Base-by-base conservation (phyloP, 768 basidiomycete species). In the Tricholoma bakamatsutake region DNA sequence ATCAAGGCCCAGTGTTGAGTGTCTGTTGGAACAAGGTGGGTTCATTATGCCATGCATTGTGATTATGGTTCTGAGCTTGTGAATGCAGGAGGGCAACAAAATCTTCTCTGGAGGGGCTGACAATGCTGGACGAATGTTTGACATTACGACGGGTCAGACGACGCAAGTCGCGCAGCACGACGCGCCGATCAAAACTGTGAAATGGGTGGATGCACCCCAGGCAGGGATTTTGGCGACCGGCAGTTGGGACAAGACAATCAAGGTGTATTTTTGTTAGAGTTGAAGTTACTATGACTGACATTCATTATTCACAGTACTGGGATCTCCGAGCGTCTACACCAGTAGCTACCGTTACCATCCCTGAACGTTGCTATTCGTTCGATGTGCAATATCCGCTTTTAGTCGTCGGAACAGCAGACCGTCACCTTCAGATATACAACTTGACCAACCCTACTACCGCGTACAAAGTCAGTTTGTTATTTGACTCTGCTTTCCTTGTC, bases 241-340 rank as follows among this genome's bases (percentile, higher is more conserved):
- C 9, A 93, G 93, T 52, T 99, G 97, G 97, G 96, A 99, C 70
- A 96, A 96, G 73, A 96, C 92, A 1, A 72, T 98, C 67, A 96
- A 94, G 79, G 95, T 94, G 61, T 54, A 73, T 65, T 2, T 57
- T 60, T 52, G 39, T 49, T 52, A 0, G 6, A 1, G 17, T 21
- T 47, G 43, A 50, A 57, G 31, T 31, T 50, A n/a, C 24, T 33
- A 39, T 47, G 40, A 51, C 21, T 53, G 37, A 45, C 24, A 24
- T 31, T 27, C 12, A 27, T 30, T 42, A 18, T 56, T 3, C 15
- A 17, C 62, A 97, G 93, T 98, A 97, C 64, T 98, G 95, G 95
- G 93, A 97, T 70, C 70, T 94, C 58, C 83, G 92, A 31, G 77
- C 82, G 1, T 71, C 86, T n/a, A 80, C 73, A 50, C 90, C 94